Evolutionary conservation across 1,284 basidiomycete species (phyloP).

Genomic region (Microbotryum intermedium): DNA sequence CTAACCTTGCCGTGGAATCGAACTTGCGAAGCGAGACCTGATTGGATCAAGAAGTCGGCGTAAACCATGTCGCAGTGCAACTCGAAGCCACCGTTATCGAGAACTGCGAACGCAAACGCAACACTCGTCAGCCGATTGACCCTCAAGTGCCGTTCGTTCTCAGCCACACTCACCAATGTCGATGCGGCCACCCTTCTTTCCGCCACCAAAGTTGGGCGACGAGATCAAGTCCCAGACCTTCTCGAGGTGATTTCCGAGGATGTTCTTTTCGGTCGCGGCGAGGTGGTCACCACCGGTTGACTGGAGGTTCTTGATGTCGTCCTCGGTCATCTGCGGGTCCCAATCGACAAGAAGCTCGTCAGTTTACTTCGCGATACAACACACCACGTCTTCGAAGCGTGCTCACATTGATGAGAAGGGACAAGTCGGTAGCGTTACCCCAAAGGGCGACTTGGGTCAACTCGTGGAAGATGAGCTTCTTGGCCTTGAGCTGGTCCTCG

Average conservation of each 20-base stretch:
- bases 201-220: conserved; percentile 32
- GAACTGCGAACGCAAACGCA: background rate
- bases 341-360: no score
- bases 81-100: conserved; percentile 59
- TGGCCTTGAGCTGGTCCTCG: conserved; percentile 58
- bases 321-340: conserved; percentile 73
- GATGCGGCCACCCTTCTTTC: conserved; percentile 67
- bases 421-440: conserved; percentile 93
- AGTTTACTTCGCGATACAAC: no score
- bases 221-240: conserved; percentile 71
- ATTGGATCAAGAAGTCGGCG: conserved; percentile 75
- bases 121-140: background rate
- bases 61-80: conserved; percentile 95
- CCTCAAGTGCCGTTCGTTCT: conserved; percentile 11
- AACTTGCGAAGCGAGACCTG: conserved; percentile 73
- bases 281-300: conserved; percentile 92
- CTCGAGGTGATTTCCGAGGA: conserved; percentile 73
- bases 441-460: conserved; percentile 84
- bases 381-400: no score
- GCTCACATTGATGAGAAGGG: conserved; percentile 72
- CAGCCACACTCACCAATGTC: conserved; percentile 52
- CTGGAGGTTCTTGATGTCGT: conserved; percentile 95
- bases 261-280: conserved; percentile 90
- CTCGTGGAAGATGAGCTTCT: conserved; percentile 85
- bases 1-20: conserved; percentile 78